phyloP scores from a whole-genome alignment of 2,329 filamentous ascomycete species.

The Hypoxylon sp. region DNA sequence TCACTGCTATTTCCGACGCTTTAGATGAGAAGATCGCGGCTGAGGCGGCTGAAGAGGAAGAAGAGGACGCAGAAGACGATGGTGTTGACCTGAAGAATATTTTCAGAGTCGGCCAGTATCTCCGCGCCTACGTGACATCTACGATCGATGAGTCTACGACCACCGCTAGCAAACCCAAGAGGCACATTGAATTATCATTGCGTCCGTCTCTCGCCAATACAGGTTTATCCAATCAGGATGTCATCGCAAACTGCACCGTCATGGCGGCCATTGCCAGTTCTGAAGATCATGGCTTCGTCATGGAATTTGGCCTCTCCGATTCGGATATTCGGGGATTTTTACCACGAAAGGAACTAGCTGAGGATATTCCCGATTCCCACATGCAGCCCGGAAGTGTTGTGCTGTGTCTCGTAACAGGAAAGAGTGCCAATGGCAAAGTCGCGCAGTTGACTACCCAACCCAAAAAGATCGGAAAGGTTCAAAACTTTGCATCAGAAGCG shows the following conservation, averaged over 20 bases:
- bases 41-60: conserved; percentile 67
- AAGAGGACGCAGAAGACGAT: conserved; percentile 58
- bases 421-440: conserved; percentile 80
- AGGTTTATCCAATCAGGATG: conserved; percentile 74
- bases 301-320: conserved; percentile 84
- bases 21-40: conserved; percentile 80
- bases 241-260: conserved; percentile 78
- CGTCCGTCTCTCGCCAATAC: conserved; percentile 81
- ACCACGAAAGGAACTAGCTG: conserved; percentile 80
- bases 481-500: conserved; percentile 74
- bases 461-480: conserved; percentile 71
- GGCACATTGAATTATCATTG: conserved; percentile 86
- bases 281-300: conserved; percentile 94
- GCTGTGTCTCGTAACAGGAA: conserved; percentile 80
- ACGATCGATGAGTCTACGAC: conserved; percentile 71
- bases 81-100: conserved; percentile 77
- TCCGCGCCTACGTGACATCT: conserved; percentile 83
- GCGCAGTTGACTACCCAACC: conserved; percentile 83
- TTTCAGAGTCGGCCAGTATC: conserved; percentile 85
- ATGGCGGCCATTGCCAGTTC: conserved; percentile 90
- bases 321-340: conserved; percentile 81
- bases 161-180: conserved; percentile 70
- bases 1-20: conserved; percentile 88
- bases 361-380: conserved; percentile 68
- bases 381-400: conserved; percentile 86